These are phyloP conservation scores for Whalleya microplaca DNA, from an alignment of 2,329 filamentous ascomycete genomes.

Conservation along the genomic window DNA sequence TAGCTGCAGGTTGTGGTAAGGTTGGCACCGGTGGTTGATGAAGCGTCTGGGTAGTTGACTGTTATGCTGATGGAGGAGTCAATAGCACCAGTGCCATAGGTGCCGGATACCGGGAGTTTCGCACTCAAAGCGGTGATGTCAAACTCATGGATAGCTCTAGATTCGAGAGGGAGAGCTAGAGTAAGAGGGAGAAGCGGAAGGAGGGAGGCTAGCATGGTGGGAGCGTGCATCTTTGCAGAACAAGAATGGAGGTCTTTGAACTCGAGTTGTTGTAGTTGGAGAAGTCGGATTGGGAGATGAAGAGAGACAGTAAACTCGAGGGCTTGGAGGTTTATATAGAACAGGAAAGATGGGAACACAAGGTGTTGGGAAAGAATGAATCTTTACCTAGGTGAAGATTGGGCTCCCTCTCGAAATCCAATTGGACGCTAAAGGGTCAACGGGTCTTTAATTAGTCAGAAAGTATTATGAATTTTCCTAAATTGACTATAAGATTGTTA, in stretches of 20 bases:
- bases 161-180: slow-evolving; percentile 24
- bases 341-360: slow-evolving; percentile 1
- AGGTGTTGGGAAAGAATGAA: background rate
- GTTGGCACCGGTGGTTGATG: slow-evolving; percentile 14
- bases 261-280: background rate
- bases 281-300: background rate
- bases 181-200: slow-evolving; percentile 23
- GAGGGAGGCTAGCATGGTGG: slow-evolving; percentile 15
- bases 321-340: background rate
- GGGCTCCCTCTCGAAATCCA: no score
- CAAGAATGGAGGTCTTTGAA: background rate
- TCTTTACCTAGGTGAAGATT: no score
- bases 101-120: slow-evolving; percentile 22
- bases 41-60: slow-evolving; percentile 26
- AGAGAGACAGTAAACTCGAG: background rate
- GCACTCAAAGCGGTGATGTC: slow-evolving; percentile 26
- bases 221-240: slow-evolving; percentile 18
- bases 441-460: no score
- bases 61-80: slow-evolving; percentile 26
- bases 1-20: slow-evolving; percentile 29
- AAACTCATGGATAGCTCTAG: slow-evolving; percentile 22
- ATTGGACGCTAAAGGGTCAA: no score
- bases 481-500: no score
- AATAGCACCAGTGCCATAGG: slow-evolving; percentile 21
- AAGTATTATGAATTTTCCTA: no score